Percentiles rank a stretch among this genome's conserved stretches.
These are phyloP conservation scores for Ceratobasidium papillatum DNA, from an alignment of 1,284 basidiomycete genomes.

Conservation along the genomic window DNA sequence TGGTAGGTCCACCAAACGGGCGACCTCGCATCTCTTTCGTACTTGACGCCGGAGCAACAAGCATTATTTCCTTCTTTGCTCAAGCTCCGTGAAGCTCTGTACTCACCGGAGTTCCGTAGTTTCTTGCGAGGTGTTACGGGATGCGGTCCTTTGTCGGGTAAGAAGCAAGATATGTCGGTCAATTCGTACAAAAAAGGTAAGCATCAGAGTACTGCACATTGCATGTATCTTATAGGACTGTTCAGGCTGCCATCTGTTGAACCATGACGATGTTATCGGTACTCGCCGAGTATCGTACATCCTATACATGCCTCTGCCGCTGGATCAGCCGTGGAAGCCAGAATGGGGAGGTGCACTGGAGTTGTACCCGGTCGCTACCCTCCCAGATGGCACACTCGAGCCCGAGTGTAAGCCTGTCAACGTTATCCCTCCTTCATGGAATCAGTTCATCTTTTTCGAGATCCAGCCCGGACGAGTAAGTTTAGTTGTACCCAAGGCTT, in stretches of 20 bases:
- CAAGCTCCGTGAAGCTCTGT: constrained; percentile 89
- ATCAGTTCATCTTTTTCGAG: constrained; percentile 96
- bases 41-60: constrained; percentile 79
- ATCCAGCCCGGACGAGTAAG: constrained; percentile 56
- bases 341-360: constrained; percentile 96
- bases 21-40: constrained; percentile 92
- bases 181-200: constrained; percentile 81
- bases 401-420: constrained; percentile 70
- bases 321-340: constrained; percentile 72
- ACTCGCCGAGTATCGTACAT: constrained; percentile 96
- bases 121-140: constrained; percentile 91
- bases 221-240: constrained; percentile 48
- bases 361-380: constrained; percentile 72
- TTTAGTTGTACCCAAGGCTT: neutral
- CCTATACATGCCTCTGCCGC: constrained; percentile 93
- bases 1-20: constrained; percentile 94
- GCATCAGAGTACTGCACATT: constrained; percentile 49
- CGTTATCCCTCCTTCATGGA: constrained; percentile 85
- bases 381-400: constrained; percentile 53
- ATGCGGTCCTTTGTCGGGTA: constrained; percentile 90
- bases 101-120: constrained; percentile 83
- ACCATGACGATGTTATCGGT: constrained; percentile 98
- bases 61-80: constrained; percentile 81
- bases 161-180: constrained; percentile 95
- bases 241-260: constrained; percentile 89